phyloP scores from a whole-genome alignment of 148 eudicot genomes.

The Dianthus caryophyllus region DNA sequence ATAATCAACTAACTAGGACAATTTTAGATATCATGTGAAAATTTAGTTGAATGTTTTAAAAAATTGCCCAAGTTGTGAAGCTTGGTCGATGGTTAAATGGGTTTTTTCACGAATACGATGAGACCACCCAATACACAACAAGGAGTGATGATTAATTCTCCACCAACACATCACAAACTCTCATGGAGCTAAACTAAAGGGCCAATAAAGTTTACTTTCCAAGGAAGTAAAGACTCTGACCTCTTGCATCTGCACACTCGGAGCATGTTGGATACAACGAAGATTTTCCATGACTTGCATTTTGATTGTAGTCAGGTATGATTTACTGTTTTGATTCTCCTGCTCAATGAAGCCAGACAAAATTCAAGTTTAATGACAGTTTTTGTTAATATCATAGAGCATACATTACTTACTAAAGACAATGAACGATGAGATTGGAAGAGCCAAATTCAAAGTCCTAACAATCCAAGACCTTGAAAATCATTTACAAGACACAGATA shows the following conservation, averaged over 20 bases:
- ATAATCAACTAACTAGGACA: no score
- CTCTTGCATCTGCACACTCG: conserved; percentile 98
- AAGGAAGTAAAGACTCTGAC: conserved; percentile 26
- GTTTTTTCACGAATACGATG: no score
- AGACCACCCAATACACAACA: no score
- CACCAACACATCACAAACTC: neutral
- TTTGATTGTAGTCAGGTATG: conserved; percentile 74
- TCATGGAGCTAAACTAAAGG: neutral
- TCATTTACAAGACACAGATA: neutral
- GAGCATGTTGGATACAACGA: conserved; percentile 94
- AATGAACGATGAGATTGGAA: neutral
- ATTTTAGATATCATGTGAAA: no score
- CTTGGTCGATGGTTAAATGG: no score
- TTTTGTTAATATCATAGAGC: neutral
- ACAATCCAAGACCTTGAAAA: neutral
- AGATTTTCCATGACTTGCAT: conserved; percentile 95
- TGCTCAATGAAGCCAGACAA: conserved; percentile 28
- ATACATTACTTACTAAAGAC: neutral
- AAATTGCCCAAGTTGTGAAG: no score
- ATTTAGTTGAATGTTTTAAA: no score
- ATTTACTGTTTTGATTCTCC: conserved; percentile 91
- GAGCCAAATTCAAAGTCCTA: neutral
- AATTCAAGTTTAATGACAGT: neutral
- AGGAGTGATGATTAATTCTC: no score
- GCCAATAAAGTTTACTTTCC: neutral